phyloP scores from a whole-genome alignment of 306 rosid genomes.

The Pterocarpus macrocarpus region DNA sequence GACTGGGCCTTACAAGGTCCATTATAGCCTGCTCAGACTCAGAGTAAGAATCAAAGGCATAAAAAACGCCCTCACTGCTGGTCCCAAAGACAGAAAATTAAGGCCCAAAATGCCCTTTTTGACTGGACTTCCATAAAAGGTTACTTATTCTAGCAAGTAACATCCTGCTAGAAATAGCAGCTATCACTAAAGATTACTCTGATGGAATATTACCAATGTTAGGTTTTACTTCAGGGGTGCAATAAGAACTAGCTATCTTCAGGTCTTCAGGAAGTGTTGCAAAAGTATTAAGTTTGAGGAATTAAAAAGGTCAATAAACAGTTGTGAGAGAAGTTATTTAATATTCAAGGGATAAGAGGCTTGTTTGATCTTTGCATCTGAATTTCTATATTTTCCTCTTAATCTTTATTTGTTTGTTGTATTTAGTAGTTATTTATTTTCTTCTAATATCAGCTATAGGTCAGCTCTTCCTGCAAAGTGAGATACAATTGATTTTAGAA shows the following conservation, averaged over 20 bases:
- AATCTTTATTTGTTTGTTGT: background rate
- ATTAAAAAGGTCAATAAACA: background rate
- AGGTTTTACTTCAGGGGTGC: background rate
- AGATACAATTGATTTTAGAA: background rate
- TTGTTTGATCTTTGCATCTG: background rate
- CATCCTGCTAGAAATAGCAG: too few species aligned
- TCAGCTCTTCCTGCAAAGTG: background rate
- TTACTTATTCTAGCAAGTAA: too few species aligned
- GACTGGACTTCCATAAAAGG: too few species aligned
- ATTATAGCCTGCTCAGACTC: too few species aligned
- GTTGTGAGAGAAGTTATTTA: background rate
- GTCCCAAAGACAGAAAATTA: too few species aligned
- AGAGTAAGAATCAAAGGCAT: too few species aligned
- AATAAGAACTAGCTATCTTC: background rate
- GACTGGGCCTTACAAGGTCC: too few species aligned
- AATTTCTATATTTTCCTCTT: background rate
- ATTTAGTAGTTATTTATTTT: background rate
- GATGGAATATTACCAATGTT: background rate
- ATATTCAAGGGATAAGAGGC: background rate
- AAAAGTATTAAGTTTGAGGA: background rate
- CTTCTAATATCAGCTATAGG: background rate
- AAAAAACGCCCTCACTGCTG: too few species aligned
- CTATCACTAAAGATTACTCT: too few species aligned
- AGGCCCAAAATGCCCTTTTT: too few species aligned
- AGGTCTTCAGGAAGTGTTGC: background rate